Percentiles rank a stretch among this genome's conserved stretches.
These are phyloP conservation scores for Talaromyces piceae DNA, from an alignment of 2,329 filamentous ascomycete species.

Conservation along the genomic window DNA sequence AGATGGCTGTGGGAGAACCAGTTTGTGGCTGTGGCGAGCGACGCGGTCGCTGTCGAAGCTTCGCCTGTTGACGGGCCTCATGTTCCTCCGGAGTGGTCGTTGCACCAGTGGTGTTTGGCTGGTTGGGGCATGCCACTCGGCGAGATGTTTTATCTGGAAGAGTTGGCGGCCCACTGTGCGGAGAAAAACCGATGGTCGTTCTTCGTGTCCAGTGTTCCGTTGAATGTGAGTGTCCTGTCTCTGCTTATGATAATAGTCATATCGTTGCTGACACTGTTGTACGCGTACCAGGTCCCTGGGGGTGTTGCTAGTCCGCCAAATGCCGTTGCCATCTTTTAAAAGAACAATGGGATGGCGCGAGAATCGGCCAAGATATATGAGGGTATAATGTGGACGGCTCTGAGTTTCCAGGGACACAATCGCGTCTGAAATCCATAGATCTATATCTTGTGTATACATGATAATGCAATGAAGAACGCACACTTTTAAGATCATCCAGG, in stretches of 20 bases:
- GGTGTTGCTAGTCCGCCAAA: constrained; percentile 42
- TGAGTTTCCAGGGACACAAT: too few species aligned
- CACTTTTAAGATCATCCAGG: constrained; percentile 18
- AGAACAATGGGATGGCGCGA: neutral
- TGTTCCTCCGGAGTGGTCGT: constrained; percentile 17
- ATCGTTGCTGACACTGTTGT: neutral
- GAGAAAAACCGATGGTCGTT: constrained; percentile 24
- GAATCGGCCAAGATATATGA: neutral
- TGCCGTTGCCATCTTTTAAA: constrained; percentile 38
- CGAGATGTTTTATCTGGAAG: constrained; percentile 29
- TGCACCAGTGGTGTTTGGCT: constrained; percentile 26
- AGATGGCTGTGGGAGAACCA: constrained; percentile 30
- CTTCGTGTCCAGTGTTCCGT: constrained; percentile 26
- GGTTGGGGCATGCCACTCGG: constrained; percentile 27
- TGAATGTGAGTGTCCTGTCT: constrained; percentile 18
- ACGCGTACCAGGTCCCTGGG: constrained; percentile 31
- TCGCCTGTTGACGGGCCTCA: constrained; percentile 21
- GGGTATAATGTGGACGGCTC: too few species aligned
- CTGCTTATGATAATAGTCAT: neutral
- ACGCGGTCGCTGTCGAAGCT: constrained; percentile 27
- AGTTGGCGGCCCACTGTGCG: constrained; percentile 23
- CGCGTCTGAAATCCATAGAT: neutral
- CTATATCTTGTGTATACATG: neutral
- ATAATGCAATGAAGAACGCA: constrained; percentile 4
- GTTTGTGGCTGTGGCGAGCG: constrained; percentile 28